Evolutionary conservation across 2,329 filamentous ascomycete genomes (phyloP), one percentile per base, ranked within the genome.

Genomic region (Coniochaeta hoffmannii): DNA sequence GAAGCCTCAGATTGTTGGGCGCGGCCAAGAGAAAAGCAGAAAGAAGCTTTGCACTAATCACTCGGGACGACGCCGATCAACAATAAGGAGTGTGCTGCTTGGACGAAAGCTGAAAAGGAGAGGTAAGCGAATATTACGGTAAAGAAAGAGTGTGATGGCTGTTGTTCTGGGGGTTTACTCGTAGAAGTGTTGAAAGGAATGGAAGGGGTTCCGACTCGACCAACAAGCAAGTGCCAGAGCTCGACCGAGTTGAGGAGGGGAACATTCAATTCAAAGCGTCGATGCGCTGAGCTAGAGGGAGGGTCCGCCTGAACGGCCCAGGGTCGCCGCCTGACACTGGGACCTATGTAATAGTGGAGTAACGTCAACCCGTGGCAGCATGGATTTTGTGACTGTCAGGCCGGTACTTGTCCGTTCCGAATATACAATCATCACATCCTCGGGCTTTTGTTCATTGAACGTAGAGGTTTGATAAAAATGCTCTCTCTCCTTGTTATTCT

Each of bases 201-300:
- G 41, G 24, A 46, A 44, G 5, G 2, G 38, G 9, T 44, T 19
- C 6, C 4, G 36, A 6, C 36, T 26, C 38, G 38, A 22, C 38
- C 38, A 44, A 26, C 17, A 26, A 36, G 35, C 19, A 35, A 35
- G 34, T 35, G n/a, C 19, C n/a, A n/a, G n/a, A n/a, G n/a, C n/a
- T n/a, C n/a, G n/a, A n/a, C n/a, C n/a, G n/a, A n/a, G 38, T 44
- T 44, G 38, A 44, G 38, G 38, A 44, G 38, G 38, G 38, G 38
- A 44, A 17, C 12, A 3, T 17, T 12, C n/a, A n/a, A n/a, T n/a
- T n/a, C n/a, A n/a, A n/a, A n/a, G n/a, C n/a, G n/a, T n/a, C n/a
- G n/a, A n/a, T n/a, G 30, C 30, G 30, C 30, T 32, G 30, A 32
- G 12, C 30, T 32, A 12, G 30, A 12, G 30, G 12, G 30, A n/a